These are phyloP conservation scores for Rhododendron williamsianum DNA, from an alignment of 148 eudicot species.

Conservation along the genomic window DNA sequence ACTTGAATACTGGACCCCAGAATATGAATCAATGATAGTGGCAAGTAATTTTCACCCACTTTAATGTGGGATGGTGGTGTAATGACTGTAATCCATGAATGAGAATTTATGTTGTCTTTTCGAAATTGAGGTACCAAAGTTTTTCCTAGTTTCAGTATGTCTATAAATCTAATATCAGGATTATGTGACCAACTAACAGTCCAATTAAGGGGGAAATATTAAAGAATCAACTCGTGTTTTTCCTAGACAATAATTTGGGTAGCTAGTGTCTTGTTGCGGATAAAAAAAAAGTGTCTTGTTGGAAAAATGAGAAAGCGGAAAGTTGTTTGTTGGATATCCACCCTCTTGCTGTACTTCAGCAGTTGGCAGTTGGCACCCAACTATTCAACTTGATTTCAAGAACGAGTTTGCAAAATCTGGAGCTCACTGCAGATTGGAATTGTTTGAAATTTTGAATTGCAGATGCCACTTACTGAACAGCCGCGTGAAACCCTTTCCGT, in stretches of 20 bases:
- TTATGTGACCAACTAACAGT: neutral
- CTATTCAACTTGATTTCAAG: neutral
- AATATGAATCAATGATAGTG: neutral
- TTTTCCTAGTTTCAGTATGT: neutral
- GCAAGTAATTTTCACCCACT: neutral
- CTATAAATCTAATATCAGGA: neutral
- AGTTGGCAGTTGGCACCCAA: neutral
- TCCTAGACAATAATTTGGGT: neutral
- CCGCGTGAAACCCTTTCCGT: constrained; percentile 9
- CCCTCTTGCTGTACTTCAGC: neutral
- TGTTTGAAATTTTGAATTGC: constrained; percentile 15
- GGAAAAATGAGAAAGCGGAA: neutral
- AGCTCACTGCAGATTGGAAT: neutral
- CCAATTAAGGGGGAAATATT: neutral
- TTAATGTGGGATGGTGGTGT: neutral
- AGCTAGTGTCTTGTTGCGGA: neutral
- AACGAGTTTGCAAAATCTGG: neutral
- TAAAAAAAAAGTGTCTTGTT: neutral
- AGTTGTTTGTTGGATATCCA: neutral
- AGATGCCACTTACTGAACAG: constrained; percentile 33
- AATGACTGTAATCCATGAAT: neutral
- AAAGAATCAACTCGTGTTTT: neutral
- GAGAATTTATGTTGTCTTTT: neutral
- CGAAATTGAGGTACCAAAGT: neutral
- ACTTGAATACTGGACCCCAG: neutral